These are phyloP conservation scores for Aureobasidium sp. DNA, from an alignment of 2,329 filamentous ascomycete genomes.

Conservation along the genomic window DNA sequence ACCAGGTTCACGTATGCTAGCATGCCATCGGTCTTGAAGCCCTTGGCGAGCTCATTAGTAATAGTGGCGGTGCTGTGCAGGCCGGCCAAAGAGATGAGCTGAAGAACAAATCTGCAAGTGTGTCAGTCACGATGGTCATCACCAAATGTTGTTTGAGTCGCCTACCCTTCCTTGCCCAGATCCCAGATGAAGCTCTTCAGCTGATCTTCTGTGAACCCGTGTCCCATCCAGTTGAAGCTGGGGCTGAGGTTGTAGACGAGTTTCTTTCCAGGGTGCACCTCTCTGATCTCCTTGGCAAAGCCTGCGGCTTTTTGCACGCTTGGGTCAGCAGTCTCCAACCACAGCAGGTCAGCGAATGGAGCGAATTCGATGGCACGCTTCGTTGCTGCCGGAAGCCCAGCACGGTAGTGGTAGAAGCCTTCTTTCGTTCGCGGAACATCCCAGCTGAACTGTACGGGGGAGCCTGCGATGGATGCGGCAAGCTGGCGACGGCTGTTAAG, in stretches of 20 bases:
- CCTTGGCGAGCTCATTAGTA: constrained; percentile 64
- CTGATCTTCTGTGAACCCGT: constrained; percentile 76
- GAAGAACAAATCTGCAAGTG: constrained; percentile 30
- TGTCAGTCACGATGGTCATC: neutral
- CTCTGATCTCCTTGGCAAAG: constrained; percentile 69
- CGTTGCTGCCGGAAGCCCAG: constrained; percentile 75
- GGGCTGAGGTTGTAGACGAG: constrained; percentile 95
- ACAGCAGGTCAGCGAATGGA: constrained; percentile 87
- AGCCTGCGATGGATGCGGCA: constrained; percentile 57
- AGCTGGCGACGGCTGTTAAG: constrained; percentile 67
- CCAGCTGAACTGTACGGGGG: constrained; percentile 74
- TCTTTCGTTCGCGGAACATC: constrained; percentile 88
- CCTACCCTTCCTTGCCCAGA: constrained; percentile 74
- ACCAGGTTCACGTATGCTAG: constrained; percentile 93
- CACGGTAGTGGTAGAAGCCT: constrained; percentile 84
- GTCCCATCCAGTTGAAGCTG: constrained; percentile 97
- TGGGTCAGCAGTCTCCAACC: constrained; percentile 93
- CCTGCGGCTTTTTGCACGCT: constrained; percentile 65
- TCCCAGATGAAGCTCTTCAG: constrained; percentile 95
- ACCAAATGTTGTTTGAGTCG: constrained; percentile 20
- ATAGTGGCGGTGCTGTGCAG: constrained; percentile 56
- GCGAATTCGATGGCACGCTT: constrained; percentile 89
- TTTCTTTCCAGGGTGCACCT: constrained; percentile 65
- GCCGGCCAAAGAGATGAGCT: constrained; percentile 56
- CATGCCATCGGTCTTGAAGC: constrained; percentile 90